phyloP scores from a whole-genome alignment of 345 rosid species.

The rapeseed (Brassica napus) region DNA sequence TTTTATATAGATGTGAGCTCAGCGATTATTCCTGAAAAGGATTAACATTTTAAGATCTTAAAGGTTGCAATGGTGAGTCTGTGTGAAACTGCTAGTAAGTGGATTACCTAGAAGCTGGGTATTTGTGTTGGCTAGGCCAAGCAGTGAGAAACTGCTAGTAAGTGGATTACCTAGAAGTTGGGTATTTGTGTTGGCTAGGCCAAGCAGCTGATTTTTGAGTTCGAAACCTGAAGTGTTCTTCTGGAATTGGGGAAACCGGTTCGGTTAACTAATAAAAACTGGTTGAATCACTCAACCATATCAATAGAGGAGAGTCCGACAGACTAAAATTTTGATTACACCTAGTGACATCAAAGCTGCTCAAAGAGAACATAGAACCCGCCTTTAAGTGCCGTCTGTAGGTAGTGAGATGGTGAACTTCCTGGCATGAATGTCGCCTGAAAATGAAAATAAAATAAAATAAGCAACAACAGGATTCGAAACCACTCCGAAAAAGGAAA shows the following conservation, averaged over 20 bases:
- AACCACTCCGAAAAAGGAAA: neutral
- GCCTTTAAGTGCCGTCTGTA: neutral
- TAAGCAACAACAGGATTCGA: neutral
- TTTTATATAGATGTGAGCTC: neutral
- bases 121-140: neutral
- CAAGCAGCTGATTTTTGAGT: neutral
- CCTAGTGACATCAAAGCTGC: neutral
- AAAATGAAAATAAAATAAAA: too few relatives aligned
- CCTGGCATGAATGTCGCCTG: neutral
- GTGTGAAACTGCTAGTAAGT: neutral
- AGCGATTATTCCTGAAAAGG: neutral
- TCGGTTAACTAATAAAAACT: neutral
- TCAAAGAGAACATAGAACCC: too few relatives aligned
- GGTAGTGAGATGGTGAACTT: neutral
- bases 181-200: too few relatives aligned
- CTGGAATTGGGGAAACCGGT: neutral
- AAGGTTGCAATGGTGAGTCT: neutral
- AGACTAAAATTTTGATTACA: neutral
- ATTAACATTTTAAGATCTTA: neutral
- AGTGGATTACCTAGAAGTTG: too few relatives aligned
- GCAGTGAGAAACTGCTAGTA: too few relatives aligned
- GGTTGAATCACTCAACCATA: neutral
- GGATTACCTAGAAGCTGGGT: neutral
- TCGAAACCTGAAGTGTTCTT: neutral
- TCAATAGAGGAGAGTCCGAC: neutral